Percentiles rank a stretch among this genome's conserved stretches.
Conservation (phyloP, 1,139 yeast species). For the Pichia sp. region DNA sequence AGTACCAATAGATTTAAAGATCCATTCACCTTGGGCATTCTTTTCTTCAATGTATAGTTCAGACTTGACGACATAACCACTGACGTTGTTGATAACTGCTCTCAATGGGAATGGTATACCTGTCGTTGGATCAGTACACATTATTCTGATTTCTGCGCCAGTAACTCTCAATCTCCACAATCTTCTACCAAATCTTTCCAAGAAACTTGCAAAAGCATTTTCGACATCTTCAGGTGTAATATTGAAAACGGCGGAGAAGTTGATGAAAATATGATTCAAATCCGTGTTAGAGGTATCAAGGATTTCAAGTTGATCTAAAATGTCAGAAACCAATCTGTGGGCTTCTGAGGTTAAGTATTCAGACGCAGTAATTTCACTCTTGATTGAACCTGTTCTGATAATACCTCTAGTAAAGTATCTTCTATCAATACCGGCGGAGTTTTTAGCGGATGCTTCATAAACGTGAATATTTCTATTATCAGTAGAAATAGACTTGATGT, state of each 20-base stretch:
- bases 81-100: conserved; percentile 91
- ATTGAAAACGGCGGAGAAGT: conserved; percentile 91
- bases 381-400: conserved; percentile 89
- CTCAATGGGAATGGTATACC: conserved; percentile 93
- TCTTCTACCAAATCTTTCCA: conserved; percentile 96
- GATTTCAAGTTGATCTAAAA: conserved; percentile 89
- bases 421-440: conserved; percentile 79
- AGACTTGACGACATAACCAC: conserved; percentile 94
- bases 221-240: conserved; percentile 94
- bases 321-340: conserved; percentile 90
- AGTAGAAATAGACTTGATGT: conserved; percentile 90
- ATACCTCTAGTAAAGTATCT: conserved; percentile 96
- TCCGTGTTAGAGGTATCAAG: conserved; percentile 94
- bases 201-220: conserved; percentile 94
- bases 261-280: conserved; percentile 92
- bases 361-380: conserved; percentile 87
- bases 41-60: conserved; percentile 92
- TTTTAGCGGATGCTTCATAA: conserved; percentile 93
- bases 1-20: conserved; percentile 86
- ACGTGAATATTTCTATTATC: conserved; percentile 97
- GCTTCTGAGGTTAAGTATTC: conserved; percentile 96
- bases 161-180: conserved; percentile 95
- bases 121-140: conserved; percentile 82
- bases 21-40: conserved; percentile 91
- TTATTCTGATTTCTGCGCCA: conserved; percentile 94